Base-by-base conservation (phyloP, 108 stramenopile species). In the Fragilaria radians region DNA sequence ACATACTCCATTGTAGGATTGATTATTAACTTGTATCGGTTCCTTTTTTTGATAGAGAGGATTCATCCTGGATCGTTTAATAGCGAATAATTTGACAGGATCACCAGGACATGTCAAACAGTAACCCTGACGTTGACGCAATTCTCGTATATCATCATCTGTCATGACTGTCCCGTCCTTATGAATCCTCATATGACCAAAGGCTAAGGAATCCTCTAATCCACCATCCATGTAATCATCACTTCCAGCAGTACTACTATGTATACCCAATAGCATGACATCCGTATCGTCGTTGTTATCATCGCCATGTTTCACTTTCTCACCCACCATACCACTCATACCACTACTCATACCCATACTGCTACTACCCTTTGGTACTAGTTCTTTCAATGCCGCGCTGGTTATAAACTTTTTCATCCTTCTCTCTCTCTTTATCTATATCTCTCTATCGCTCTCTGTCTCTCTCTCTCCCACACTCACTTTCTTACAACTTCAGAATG, bases 41-140 rank as follows among this genome's bases (percentile, higher is more conserved):
- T 66, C 54, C 56, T 57, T 67, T 18, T 48, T 55, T 24, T 32
- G 23, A 60, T 65, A 67, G 1, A 72, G 58, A 23, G 72, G 72
- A 58, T 73, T 73, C 2, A 73, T 31, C 25, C 51, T 52, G n/a
- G 61, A 56, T 58, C 32, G 46, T 32, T 51, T 67, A 5, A 67
- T 48, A 23, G 18, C 19, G 27, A 56, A 67, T 19, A 67, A 45
- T 26, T 59, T 33, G 42, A 58, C 33, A 5, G 72, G 72, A 49
- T 48, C 36, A 5, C 57, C 66, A 22, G 54, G 52, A 28, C 72
- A 73, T 9, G 52, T 48, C 24, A 32, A 28, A 47, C 72, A 73
- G 31, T 55, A 73, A 9, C 72, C 72, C 31, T 67, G 32, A 9
- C 47, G 26, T 1, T 48, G 21, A n/a, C 72, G 53, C 18, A 73